A percentile compares a stretch with the other conserved stretches of the same genome.
Conservation (phyloP, 164 flowering plant genomes). For the Annona squamosa region DNA sequence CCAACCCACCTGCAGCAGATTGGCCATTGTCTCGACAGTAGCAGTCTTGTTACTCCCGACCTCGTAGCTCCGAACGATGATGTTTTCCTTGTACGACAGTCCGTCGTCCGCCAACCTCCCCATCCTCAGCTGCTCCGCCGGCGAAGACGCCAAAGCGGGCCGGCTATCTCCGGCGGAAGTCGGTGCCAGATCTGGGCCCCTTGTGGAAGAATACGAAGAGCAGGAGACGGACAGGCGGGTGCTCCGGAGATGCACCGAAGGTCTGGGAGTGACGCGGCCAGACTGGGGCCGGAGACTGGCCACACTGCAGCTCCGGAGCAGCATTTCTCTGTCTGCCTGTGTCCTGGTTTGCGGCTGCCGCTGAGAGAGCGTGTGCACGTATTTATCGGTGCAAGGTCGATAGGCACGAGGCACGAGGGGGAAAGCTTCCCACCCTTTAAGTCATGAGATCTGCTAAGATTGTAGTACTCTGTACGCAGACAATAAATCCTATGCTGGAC, state of each 20-base stretch:
- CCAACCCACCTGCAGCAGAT: constrained; percentile 76
- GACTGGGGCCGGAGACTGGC: constrained; percentile 2
- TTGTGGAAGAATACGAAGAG: neutral
- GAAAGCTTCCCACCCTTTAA: too few relatives aligned
- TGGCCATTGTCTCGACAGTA: constrained; percentile 91
- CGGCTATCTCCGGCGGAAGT: neutral
- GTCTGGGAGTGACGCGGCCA: neutral
- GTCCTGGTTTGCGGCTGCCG: neutral
- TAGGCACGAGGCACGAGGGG: neutral
- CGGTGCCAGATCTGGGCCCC: constrained; percentile 1
- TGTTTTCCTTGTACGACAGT: constrained; percentile 78
- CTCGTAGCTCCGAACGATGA: constrained; percentile 81
- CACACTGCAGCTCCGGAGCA: constrained; percentile 8
- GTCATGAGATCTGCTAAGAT: too few relatives aligned
- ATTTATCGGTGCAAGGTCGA: neutral
- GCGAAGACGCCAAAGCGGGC: constrained; percentile 6
- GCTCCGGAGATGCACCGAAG: neutral
- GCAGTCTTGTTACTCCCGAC: constrained; percentile 94
- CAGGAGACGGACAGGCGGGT: neutral
- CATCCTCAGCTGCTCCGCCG: constrained; percentile 66
- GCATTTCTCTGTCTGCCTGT: neutral
- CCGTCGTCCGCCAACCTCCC: constrained; percentile 77
- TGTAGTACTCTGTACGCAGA: too few relatives aligned
- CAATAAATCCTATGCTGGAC: too few relatives aligned
- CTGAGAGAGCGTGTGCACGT: neutral